Percentiles rank a stretch among this genome's conserved stretches.
These are phyloP conservation scores for Penicillium sumatraense DNA, from an alignment of 2,329 filamentous ascomycete genomes.

Conservation along the genomic window DNA sequence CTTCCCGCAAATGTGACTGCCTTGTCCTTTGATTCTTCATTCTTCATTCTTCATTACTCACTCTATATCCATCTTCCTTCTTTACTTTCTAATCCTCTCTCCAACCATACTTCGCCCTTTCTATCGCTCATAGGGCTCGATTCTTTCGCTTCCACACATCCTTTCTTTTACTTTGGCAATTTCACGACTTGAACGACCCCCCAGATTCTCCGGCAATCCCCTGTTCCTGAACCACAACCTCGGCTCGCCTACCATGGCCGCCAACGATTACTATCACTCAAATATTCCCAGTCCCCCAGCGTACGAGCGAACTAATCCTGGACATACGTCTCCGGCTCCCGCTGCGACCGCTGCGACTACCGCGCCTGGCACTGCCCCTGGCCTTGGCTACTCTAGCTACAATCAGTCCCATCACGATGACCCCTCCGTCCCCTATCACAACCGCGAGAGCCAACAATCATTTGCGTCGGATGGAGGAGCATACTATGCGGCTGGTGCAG, in stretches of 20 bases:
- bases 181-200: constrained; percentile 5
- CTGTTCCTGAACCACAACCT: constrained; percentile 6
- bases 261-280: constrained; percentile 68
- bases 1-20: constrained; percentile 26
- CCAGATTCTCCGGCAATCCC: constrained; percentile 3
- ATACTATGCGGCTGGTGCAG: constrained; percentile 36
- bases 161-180: background rate
- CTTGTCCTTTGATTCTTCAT: constrained; percentile 9
- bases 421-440: constrained; percentile 45
- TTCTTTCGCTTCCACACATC: background rate
- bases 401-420: constrained; percentile 45
- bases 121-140: background rate
- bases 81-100: constrained; percentile 6
- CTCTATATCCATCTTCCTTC: background rate
- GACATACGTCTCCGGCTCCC: constrained; percentile 40
- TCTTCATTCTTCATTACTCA: too few species aligned
- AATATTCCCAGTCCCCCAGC: constrained; percentile 39
- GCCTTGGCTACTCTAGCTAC: constrained; percentile 23
- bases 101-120: background rate
- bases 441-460: constrained; percentile 43
- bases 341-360: background rate
- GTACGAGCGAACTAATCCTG: constrained; percentile 40
- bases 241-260: constrained; percentile 57
- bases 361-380: constrained; percentile 22
- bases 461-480: constrained; percentile 37